These are phyloP conservation scores for Didymella pinodella DNA, from an alignment of 2,329 filamentous ascomycete species.

Conservation along the genomic window DNA sequence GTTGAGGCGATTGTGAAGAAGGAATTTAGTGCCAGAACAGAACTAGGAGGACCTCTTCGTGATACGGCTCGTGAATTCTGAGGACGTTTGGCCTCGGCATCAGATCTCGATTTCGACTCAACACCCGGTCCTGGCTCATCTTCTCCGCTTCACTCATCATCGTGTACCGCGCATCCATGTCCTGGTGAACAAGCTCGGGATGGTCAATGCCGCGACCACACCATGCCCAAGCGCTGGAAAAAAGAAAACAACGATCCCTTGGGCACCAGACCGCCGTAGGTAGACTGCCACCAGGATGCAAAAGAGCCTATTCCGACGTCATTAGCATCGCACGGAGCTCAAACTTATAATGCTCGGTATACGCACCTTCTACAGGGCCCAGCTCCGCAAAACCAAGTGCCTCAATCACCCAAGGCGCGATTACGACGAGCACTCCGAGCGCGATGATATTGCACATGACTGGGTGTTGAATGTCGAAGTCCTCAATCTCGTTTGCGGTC, in stretches of 20 bases:
- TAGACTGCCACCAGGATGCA: conserved; percentile 52
- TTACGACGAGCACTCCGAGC: conserved; percentile 39
- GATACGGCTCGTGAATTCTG: neutral
- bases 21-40: neutral
- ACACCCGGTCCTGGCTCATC: neutral
- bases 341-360: neutral
- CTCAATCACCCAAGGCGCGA: conserved; percentile 42
- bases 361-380: conserved; percentile 42
- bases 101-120: conserved; percentile 3
- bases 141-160: conserved; percentile 1
- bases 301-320: conserved; percentile 39
- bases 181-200: neutral
- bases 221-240: conserved; percentile 56
- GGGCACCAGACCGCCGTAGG: conserved; percentile 52
- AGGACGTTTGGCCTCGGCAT: conserved; percentile 3
- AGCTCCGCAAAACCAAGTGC: conserved; percentile 45
- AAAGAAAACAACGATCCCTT: conserved; percentile 54
- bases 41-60: neutral
- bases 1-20: neutral
- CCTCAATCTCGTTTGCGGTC: conserved; percentile 32
- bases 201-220: conserved; percentile 32
- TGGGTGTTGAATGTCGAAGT: conserved; percentile 44
- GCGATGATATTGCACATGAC: conserved; percentile 42
- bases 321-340: conserved; percentile 6
- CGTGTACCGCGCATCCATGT: neutral